phyloP scores from a whole-genome alignment of 768 basidiomycete species.

The Rubroboletus pulcherrimus region DNA sequence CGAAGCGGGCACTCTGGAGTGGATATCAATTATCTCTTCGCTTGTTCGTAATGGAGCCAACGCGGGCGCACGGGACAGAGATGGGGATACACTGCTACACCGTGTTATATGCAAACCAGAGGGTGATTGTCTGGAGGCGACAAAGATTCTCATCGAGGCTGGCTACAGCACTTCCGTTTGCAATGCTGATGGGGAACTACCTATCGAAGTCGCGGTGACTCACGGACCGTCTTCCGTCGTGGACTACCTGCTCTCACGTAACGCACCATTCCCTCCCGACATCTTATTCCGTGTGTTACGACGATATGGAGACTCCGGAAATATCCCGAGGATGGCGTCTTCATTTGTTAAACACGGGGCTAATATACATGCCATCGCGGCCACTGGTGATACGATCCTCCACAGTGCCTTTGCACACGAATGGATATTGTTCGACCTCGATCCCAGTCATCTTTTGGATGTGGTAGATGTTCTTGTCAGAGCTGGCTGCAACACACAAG shows the following conservation, averaged over 20 bases:
- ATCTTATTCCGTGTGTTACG: not conserved
- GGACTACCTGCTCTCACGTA: not conserved
- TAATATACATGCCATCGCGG: not conserved
- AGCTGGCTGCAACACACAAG: no score
- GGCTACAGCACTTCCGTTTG: not conserved
- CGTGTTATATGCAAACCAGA: not conserved
- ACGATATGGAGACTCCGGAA: accelerated
- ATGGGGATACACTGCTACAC: not conserved
- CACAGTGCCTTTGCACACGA: not conserved
- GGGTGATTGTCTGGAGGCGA: not conserved
- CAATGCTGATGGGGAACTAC: not conserved
- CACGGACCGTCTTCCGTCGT: not conserved
- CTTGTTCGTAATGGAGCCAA: not conserved
- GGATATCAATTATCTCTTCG: not conserved
- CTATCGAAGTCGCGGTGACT: not conserved
- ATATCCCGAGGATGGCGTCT: not conserved
- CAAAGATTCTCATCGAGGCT: not conserved
- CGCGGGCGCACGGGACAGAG: not conserved
- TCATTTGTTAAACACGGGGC: not conserved
- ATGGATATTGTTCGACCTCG: no score
- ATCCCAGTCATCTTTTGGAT: no score
- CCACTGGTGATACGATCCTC: not conserved
- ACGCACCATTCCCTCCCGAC: not conserved
- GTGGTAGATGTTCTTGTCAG: no score
- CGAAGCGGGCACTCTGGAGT: accelerated